Base-by-base conservation (phyloP, 192 early-diverging fungal species). In the Coemansia sp. region DNA sequence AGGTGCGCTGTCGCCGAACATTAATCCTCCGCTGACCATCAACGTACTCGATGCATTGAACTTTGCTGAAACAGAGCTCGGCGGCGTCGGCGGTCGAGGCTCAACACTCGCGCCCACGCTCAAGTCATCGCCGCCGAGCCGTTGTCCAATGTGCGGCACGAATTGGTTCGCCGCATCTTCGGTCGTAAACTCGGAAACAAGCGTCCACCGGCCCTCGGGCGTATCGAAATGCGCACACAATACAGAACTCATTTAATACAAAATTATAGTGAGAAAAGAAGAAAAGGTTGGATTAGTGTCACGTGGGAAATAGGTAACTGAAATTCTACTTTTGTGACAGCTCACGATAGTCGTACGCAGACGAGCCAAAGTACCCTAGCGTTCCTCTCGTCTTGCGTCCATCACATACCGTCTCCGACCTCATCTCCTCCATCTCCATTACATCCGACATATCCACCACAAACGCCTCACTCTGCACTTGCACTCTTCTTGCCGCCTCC, bases 101-200 rank as follows among this genome's bases (percentile, higher is more conserved):
- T 19, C 19, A 57, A 37, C 24, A 19, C 60, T 75, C 43, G 77
- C 60, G 1, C 73, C 69, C 15, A 60, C 17, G 32, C 74, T 25
- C 14, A 76, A 61, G 57, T 82, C 79, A 59, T 82, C 74, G 53
- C 61, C 79, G 4, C 45, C 51, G 41, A 64, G 39, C 52, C 66
- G 67, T 10, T 58, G 62, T 1, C 62, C 60, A 29, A 82, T 60
- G 39, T 72, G 69, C 19, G 79, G 79, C 35, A 43, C 21, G 17
- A 82, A 73, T 60, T 82, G 79, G 43, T 82, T 82, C 5, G 74
- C 79, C 3, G 79, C 73, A 7, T 82, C 79, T 41, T 82, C 79
- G 0, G 73, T 67, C 5, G 66, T 58, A 53, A 75, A 75, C 50
- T 76, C 70, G 12, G 67, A 70, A 3, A 69, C 70, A 41, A 82